phyloP scores from a whole-genome alignment of 2,329 filamentous ascomycete genomes.

The Aspergillaceae sp. region DNA sequence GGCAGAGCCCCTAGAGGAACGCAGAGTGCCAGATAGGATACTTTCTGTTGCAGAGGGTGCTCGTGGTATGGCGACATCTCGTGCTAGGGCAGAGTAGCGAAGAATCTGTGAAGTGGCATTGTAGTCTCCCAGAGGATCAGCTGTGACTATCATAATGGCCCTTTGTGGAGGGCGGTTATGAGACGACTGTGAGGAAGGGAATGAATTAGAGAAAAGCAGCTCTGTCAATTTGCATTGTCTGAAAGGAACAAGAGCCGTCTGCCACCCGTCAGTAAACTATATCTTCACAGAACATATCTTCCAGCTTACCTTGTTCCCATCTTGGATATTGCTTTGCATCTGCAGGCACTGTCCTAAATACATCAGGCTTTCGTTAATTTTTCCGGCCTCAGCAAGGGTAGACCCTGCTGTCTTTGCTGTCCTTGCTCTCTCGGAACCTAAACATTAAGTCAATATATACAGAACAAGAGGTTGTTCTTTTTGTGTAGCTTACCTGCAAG shows the following conservation, averaged over 20 bases:
- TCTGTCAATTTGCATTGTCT: conserved; percentile 80
- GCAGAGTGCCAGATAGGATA: conserved; percentile 40
- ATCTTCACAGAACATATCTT: not conserved
- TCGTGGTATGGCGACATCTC: conserved; percentile 85
- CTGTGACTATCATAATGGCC: conserved; percentile 92
- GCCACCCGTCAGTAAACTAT: conserved; percentile 10
- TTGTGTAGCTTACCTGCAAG: conserved; percentile 57
- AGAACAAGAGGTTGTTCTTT: not conserved
- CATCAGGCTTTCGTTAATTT: conserved; percentile 98
- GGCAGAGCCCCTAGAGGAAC: conserved; percentile 23
- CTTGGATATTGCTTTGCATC: conserved; percentile 76
- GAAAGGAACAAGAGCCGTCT: conserved; percentile 68
- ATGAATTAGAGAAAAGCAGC: conserved; percentile 80
- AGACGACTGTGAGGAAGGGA: conserved; percentile 52
- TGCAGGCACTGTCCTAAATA: conserved; percentile 95
- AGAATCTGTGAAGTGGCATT: conserved; percentile 96
- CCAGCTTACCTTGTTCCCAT: conserved; percentile 48
- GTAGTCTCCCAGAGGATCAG: conserved; percentile 85
- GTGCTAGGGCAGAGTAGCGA: conserved; percentile 83
- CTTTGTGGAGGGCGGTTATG: conserved; percentile 64
- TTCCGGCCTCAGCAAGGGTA: conserved; percentile 88
- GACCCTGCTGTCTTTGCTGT: conserved; percentile 90
- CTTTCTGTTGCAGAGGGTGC: conserved; percentile 73
- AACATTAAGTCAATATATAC: conserved; percentile 12
- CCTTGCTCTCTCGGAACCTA: conserved; percentile 75